Conservation (phyloP, 192 early-diverging fungal genomes). For the Neocallimastix lanati region DNA sequence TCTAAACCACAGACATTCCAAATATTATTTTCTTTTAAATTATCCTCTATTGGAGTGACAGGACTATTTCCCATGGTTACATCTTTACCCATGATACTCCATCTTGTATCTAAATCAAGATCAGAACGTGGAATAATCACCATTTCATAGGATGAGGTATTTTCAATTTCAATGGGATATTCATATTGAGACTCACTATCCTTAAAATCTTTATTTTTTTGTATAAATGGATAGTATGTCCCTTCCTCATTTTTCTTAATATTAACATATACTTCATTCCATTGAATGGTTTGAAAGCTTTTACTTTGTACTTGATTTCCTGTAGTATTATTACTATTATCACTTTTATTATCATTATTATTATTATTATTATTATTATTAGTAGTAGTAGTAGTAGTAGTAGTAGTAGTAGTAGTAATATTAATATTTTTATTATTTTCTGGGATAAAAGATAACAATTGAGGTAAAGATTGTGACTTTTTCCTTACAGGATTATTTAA, state of each 20-base stretch:
- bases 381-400: too few relatives aligned
- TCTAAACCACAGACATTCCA: constrained; percentile 13
- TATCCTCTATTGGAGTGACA: too few relatives aligned
- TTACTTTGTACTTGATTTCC: too few relatives aligned
- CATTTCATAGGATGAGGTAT: background rate
- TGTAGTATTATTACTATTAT: too few relatives aligned
- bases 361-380: too few relatives aligned
- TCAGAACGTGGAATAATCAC: background rate
- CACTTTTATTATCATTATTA: too few relatives aligned
- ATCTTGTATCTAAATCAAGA: too few relatives aligned
- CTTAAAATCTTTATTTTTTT: background rate
- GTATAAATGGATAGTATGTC: background rate
- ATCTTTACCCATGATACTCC: too few relatives aligned
- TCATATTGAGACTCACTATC: background rate
- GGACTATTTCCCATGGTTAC: too few relatives aligned
- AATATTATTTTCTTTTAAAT: too few relatives aligned
- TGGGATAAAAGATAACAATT: background rate
- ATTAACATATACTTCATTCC: background rate
- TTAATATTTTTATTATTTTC: too few relatives aligned
- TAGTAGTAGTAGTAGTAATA: too few relatives aligned
- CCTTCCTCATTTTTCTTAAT: background rate
- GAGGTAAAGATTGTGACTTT: background rate
- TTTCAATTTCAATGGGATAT: background rate
- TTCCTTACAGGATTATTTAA: background rate
- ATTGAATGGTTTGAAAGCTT: background rate